Evolutionary conservation across 768 basidiomycete species (phyloP), one percentile per base, ranked within the genome.

Genomic region (Collybia sordida): DNA sequence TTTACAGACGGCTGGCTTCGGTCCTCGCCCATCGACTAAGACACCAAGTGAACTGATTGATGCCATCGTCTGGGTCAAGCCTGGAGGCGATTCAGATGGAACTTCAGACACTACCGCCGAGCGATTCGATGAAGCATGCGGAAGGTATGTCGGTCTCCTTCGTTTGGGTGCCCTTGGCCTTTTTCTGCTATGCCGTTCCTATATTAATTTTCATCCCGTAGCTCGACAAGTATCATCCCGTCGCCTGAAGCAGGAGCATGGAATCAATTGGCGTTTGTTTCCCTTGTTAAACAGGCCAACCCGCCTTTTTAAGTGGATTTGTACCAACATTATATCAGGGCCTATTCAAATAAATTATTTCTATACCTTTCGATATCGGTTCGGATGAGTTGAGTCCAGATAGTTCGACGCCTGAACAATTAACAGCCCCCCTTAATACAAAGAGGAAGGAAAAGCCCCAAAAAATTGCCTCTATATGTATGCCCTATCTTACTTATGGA

Each of bases 1-100:
- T 39, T 18, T 18, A 21, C 7, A 54, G 51, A 52, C 52, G 43
- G 69, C 69, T 35, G 71, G 70, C 21, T 70, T 68, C 47, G 69
- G 69, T 17, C 58, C 62, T 3, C 68, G 63, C 35, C 69, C 72
- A 15, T 69, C 71, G 3, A 56, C 67, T 2, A 57, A 59, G 41
- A 67, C 66, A 27, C 55, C 61, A 6, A 55, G 58, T 47, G 62
- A 40, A n/a, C 27, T 49, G n/a, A 23, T 72, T 36, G 73, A 74
- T 55, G 64, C 70, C 23, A 64, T 73, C 45, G 71, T 72, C 22
- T 73, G 72, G 71, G 69, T 67, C 14, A 73, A 73, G 64, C 72
- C 72, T 22, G 71, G 69, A 52, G 71, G 72, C 38, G 69, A 73
- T 55, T 66, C 60, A 6, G 71, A 73, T 38, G 73, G 71, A 19